Evolutionary conservation across 2,329 filamentous ascomycete genomes (phyloP).

Genomic region (Venturia nashicola): DNA sequence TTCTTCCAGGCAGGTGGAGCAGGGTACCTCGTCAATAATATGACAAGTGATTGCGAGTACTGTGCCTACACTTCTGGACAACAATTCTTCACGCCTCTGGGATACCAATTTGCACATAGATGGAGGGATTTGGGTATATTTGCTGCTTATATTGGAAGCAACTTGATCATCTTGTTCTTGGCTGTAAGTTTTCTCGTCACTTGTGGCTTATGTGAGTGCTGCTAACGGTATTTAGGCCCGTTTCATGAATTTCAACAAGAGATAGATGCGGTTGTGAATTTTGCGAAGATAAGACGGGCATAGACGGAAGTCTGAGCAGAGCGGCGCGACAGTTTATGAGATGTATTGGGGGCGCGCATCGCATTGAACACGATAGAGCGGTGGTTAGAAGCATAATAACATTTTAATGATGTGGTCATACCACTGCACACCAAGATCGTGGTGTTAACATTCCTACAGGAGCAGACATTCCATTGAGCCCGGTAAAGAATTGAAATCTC

Average conservation of each 20-base stretch:
- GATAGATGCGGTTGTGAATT: background rate
- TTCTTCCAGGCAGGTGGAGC: slow-evolving; percentile 58
- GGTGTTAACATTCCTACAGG: background rate
- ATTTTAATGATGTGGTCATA: background rate
- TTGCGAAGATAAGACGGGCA: background rate
- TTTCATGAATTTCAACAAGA: slow-evolving; percentile 33
- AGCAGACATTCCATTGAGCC: background rate
- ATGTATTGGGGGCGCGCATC: background rate
- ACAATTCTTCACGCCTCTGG: slow-evolving; percentile 61
- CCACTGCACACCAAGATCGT: background rate
- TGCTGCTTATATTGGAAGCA: slow-evolving; percentile 62
- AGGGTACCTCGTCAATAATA: slow-evolving; percentile 59
- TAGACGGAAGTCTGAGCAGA: background rate
- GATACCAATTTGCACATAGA: slow-evolving; percentile 52
- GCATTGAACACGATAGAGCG: background rate
- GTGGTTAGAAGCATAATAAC: background rate
- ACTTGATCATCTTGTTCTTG: slow-evolving; percentile 53
- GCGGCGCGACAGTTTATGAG: background rate
- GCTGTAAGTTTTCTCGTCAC: slow-evolving; percentile 30
- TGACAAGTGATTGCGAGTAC: slow-evolving; percentile 59
- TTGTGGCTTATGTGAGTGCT: background rate
- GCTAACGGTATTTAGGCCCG: slow-evolving; percentile 19
- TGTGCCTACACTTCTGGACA: slow-evolving; percentile 73
- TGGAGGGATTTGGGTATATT: slow-evolving; percentile 81
- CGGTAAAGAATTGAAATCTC: background rate